Base-by-base conservation (phyloP, 148 eudicot species). In the Mesembryanthemum crystallinum region DNA sequence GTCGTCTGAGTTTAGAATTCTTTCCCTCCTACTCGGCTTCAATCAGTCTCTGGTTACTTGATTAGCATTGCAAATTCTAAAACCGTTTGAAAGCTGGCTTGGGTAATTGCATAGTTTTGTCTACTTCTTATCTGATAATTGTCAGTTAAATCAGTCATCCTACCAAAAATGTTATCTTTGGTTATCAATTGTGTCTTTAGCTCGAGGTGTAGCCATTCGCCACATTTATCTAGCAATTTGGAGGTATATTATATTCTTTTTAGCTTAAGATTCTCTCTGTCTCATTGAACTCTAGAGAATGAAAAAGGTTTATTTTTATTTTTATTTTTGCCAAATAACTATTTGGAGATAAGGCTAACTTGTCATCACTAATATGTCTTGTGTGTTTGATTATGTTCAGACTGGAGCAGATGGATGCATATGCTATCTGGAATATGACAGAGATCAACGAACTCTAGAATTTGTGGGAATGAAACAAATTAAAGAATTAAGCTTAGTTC, bases 371-470 rank as follows among this genome's bases (percentile, higher is more conserved):
- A 45, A 45, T 55, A 32, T 13, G 25, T 51, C 27, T 25, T 25
- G 14, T 57, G 32, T 42, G 55, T 37, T 69, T 63, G n/a, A n/a
- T n/a, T n/a, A n/a, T n/a, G n/a, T n/a, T 77, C 88, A 95, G 97
- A 91, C 94, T 59, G 99, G 99, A 82, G 96, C 86, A 79, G 99
- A 95, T 92, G 97, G 99, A 70, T 95, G 99, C 87, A 91, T 92
- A 75, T 95, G 99, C 90, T 86, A 89, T 82, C 81, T 95, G 80
- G 92, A 90, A 75, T 87, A 92, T 83, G 86, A 84, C 64, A 79
- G 78, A 79, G 85, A 80, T 66, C 82, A 64, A 42, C 80, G 75
- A 57, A 88, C 49, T 59, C 74, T 92, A 85, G 97, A 90, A 65
- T 95, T 95, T 79, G 85, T 86, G 78, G 99, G 99, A 76, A 90